A percentile compares a stretch with the other conserved stretches of the same genome.
These are phyloP conservation scores for Boletus coccyginus DNA, from an alignment of 768 basidiomycete genomes.

Conservation along the genomic window DNA sequence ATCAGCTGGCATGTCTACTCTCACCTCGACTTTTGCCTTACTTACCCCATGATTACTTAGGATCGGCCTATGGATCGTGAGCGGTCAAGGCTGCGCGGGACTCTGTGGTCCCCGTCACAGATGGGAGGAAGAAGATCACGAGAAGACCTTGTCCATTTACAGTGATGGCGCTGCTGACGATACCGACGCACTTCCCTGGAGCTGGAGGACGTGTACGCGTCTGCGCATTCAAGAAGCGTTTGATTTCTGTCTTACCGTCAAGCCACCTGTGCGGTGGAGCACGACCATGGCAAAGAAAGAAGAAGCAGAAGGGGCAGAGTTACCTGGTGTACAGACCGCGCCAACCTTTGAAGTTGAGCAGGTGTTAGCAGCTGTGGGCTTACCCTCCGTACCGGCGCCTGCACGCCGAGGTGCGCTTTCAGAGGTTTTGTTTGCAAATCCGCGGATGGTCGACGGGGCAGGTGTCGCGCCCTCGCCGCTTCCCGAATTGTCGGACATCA, in stretches of 20 bases:
- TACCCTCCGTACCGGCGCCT: slow-evolving; percentile 46
- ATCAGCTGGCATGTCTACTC: slow-evolving; percentile 53
- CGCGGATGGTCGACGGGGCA: slow-evolving; percentile 30
- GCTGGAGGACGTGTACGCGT: slow-evolving; percentile 72
- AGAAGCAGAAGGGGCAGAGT: slow-evolving; percentile 17
- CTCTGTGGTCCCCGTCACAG: slow-evolving; percentile 78
- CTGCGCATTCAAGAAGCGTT: slow-evolving; percentile 74
- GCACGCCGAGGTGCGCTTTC: slow-evolving; percentile 58
- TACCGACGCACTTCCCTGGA: slow-evolving; percentile 63
- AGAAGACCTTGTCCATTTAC: slow-evolving; percentile 54
- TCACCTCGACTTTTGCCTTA: background rate
- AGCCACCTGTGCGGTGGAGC: slow-evolving; percentile 35
- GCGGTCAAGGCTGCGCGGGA: slow-evolving; percentile 76
- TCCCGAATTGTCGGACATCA: slow-evolving; percentile 37
- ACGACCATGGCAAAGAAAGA: slow-evolving; percentile 33
- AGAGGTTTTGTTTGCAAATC: slow-evolving; percentile 63
- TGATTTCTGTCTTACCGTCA: slow-evolving; percentile 69
- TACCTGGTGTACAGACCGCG: slow-evolving; percentile 29
- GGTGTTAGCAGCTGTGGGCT: slow-evolving; percentile 58
- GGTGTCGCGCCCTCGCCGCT: slow-evolving; percentile 20
- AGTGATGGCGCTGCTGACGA: slow-evolving; percentile 42
- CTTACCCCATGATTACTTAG: slow-evolving; percentile 34
- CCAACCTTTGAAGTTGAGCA: slow-evolving; percentile 50
- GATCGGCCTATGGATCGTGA: slow-evolving; percentile 77
- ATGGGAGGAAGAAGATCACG: slow-evolving; percentile 79